These are phyloP conservation scores for Mycocentrospora acerina DNA, from an alignment of 2,329 filamentous ascomycete genomes.

Conservation along the genomic window DNA sequence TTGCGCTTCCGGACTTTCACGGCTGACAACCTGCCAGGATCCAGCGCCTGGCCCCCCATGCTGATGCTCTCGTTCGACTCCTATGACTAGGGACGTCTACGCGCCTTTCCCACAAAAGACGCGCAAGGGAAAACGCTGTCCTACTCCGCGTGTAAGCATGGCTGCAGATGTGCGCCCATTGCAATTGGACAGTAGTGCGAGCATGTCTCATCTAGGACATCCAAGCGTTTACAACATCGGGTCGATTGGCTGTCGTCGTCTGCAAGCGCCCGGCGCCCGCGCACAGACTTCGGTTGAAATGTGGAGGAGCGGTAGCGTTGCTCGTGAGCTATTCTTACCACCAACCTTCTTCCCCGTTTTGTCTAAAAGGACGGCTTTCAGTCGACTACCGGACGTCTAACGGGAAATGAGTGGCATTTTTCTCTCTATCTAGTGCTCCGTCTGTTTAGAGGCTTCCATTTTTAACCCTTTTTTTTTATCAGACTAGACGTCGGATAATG, in stretches of 20 bases:
- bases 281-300: no score
- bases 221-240: constrained; percentile 19
- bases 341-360: no score
- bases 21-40: constrained; percentile 23
- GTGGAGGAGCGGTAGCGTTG: no score
- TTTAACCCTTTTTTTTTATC: no score
- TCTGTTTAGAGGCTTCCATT: no score
- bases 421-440: no score
- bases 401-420: no score
- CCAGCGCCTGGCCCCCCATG: constrained; percentile 34
- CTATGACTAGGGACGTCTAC: constrained; percentile 18
- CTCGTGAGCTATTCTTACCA: no score
- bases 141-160: constrained; percentile 20
- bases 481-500: no score
- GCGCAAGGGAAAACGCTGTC: constrained; percentile 22
- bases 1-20: constrained; percentile 21
- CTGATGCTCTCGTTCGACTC: constrained; percentile 13
- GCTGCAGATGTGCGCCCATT: constrained; percentile 1
- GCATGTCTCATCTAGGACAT: constrained; percentile 19
- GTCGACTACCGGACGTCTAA: no score
- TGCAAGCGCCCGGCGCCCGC: no score
- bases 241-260: constrained; percentile 17
- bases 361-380: no score
- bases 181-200: constrained; percentile 25
- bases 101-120: constrained; percentile 30